Evolutionary conservation across 768 basidiomycete species (phyloP).

Genomic region (Leccinum imitatum): DNA sequence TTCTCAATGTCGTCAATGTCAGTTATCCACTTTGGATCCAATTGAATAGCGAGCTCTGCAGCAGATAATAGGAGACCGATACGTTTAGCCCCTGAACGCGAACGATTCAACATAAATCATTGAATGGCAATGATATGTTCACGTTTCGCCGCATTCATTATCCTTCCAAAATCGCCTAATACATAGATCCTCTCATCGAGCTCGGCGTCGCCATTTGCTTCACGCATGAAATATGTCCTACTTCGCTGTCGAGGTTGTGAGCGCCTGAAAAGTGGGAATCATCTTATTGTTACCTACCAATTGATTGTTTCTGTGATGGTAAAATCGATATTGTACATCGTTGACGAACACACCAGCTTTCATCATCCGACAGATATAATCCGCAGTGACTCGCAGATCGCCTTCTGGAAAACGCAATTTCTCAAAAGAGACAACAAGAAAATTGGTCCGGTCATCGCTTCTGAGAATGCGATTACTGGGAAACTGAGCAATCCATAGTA

Average conservation of each 20-base stretch:
- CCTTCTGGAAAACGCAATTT: constrained; percentile 55
- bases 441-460: constrained; percentile 54
- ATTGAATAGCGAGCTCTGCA: constrained; percentile 55
- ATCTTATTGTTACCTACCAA: constrained; percentile 39
- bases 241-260: constrained; percentile 42
- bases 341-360: constrained; percentile 58
- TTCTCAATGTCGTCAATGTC: constrained; percentile 62
- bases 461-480: constrained; percentile 60
- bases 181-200: constrained; percentile 57
- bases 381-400: constrained; percentile 45
- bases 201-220: constrained; percentile 53
- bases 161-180: constrained; percentile 56
- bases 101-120: not conserved
- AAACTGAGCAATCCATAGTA: constrained; percentile 48
- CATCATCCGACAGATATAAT: constrained; percentile 58
- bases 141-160: constrained; percentile 69
- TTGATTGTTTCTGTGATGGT: constrained; percentile 72
- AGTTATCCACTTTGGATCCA: constrained; percentile 46
- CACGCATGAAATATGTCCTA: constrained; percentile 61
- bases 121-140: constrained; percentile 2
- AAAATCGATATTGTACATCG: constrained; percentile 61
- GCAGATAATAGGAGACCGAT: constrained; percentile 68
- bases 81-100: constrained; percentile 54
- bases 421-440: constrained; percentile 54
- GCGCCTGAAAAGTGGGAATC: not conserved